These are phyloP conservation scores for Eragrostis curvula DNA, from an alignment of 176 grass and related monocot genomes.

Conservation along the genomic window DNA sequence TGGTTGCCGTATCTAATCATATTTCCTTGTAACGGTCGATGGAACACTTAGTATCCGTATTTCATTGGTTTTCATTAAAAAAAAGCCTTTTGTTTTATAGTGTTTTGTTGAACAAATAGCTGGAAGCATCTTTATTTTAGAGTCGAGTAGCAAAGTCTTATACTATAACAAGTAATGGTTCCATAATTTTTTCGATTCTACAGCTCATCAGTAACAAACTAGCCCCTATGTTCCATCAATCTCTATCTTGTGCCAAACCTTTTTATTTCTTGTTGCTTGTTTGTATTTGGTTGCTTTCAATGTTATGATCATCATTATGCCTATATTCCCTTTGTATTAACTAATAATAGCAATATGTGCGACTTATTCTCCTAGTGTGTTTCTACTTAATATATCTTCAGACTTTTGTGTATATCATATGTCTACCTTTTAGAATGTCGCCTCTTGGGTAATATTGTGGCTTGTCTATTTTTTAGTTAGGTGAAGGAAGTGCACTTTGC, in stretches of 20 bases:
- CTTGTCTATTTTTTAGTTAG: background rate
- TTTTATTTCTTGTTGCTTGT: too few relatives aligned
- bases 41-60: too few relatives aligned
- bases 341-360: background rate
- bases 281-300: background rate
- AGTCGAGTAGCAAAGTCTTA: too few relatives aligned
- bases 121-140: too few relatives aligned
- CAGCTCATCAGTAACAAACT: too few relatives aligned
- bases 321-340: background rate
- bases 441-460: background rate
- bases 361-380: background rate
- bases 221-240: too few relatives aligned
- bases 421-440: background rate
- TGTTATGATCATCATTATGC: background rate
- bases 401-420: background rate
- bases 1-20: background rate
- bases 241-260: too few relatives aligned
- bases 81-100: background rate
- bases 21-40: background rate
- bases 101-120: background rate
- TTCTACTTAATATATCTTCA: background rate
- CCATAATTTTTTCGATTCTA: too few relatives aligned
- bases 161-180: too few relatives aligned
- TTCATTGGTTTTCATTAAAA: too few relatives aligned
- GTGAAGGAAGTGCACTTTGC: constrained; percentile 1